Conservation (phyloP, 257 asterid genomes). For the Thymus mandschuricus region DNA sequence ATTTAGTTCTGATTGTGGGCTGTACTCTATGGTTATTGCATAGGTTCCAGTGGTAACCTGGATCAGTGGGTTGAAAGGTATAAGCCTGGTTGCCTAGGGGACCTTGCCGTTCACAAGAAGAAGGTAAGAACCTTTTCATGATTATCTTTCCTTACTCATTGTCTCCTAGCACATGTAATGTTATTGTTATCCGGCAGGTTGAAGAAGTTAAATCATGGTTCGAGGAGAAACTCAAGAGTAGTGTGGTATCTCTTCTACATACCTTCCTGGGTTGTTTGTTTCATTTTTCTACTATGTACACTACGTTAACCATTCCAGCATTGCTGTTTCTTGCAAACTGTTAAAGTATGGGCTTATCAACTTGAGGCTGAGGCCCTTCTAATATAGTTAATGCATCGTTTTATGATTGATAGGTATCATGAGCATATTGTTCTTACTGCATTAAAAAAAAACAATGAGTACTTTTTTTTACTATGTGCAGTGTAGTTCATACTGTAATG, state of each 20-base stretch:
- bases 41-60: constrained; percentile 53
- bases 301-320: not conserved
- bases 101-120: constrained; percentile 91
- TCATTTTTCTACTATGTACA: not conserved
- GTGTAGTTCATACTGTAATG: constrained; percentile 53
- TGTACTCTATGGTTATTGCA: constrained; percentile 22
- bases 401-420: constrained; percentile 20
- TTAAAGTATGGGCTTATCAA: constrained; percentile 9
- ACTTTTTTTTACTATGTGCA: constrained; percentile 39
- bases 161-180: constrained; percentile 20
- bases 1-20: constrained; percentile 29
- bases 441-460: constrained; percentile 3
- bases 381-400: constrained; percentile 5
- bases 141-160: constrained; percentile 15
- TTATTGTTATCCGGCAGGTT: constrained; percentile 56
- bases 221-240: constrained; percentile 62
- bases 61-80: constrained; percentile 80
- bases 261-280: not conserved
- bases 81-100: constrained; percentile 71
- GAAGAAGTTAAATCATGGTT: constrained; percentile 87
- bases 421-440: constrained; percentile 12
- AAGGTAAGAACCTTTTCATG: constrained; percentile 50
- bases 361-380: not conserved
- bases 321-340: constrained; percentile 11
- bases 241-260: constrained; percentile 47